Percentiles rank a stretch among this genome's conserved stretches.
Conservation (phyloP, 2,329 filamentous ascomycete genomes). For the Elsinoe australis region DNA sequence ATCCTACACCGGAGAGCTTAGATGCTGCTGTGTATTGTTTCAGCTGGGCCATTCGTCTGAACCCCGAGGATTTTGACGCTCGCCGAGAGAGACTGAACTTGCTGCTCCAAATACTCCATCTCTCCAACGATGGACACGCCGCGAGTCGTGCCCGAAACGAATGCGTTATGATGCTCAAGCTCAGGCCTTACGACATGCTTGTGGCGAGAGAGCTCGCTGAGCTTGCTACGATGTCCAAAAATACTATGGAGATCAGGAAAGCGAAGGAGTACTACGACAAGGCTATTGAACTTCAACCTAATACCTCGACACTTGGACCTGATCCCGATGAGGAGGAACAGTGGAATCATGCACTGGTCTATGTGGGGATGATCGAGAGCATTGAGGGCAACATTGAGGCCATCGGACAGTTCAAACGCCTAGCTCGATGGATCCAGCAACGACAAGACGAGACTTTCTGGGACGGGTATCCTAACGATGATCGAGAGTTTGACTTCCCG, state of each 20-base stretch:
- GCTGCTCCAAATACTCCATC: conserved; percentile 37
- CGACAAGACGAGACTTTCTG: conserved; percentile 67
- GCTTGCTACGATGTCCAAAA: conserved; percentile 34
- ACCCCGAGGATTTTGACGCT: conserved; percentile 45
- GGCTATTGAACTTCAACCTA: conserved; percentile 44
- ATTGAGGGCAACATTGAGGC: conserved; percentile 57
- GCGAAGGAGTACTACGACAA: conserved; percentile 40
- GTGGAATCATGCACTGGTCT: conserved; percentile 83
- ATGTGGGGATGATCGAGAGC: conserved; percentile 69
- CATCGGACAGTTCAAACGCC: conserved; percentile 58
- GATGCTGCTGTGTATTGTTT: conserved; percentile 48
- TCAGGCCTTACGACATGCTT: conserved; percentile 47
- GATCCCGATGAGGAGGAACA: conserved; percentile 38
- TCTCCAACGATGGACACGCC: conserved; percentile 33
- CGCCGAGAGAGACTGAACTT: conserved; percentile 50
- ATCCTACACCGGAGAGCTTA: conserved; percentile 35
- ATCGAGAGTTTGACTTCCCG: conserved; percentile 80
- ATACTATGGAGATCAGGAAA: conserved; percentile 24
- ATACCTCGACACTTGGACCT: conserved; percentile 20
- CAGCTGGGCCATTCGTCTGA: conserved; percentile 46
- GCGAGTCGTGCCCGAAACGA: conserved; percentile 40
- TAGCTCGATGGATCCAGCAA: conserved; percentile 77
- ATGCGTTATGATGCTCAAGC: conserved; percentile 48
- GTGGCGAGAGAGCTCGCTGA: conserved; percentile 51
- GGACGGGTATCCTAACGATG: conserved; percentile 54